Percentiles rank a stretch among this genome's conserved stretches.
These are phyloP conservation scores for Mucor racemosus DNA, from an alignment of 371 early-diverging fungal species.

Conservation along the genomic window DNA sequence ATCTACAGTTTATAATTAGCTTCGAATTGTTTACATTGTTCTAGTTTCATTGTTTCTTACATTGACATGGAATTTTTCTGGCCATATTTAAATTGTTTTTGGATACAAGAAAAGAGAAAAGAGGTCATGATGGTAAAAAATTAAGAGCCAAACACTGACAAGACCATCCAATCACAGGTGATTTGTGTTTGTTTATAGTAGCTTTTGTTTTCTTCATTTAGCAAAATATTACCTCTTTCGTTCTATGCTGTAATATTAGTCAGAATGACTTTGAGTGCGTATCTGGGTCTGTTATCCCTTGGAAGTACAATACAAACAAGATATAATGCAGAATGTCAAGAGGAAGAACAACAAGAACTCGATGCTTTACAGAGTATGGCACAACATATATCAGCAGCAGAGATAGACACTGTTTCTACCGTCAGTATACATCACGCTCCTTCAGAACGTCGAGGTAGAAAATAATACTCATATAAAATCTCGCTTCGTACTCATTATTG, in stretches of 20 bases:
- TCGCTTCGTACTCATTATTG: background rate
- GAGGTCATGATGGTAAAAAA: background rate
- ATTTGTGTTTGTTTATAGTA: background rate
- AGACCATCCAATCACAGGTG: background rate
- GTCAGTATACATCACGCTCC: conserved; percentile 38
- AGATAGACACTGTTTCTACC: conserved; percentile 36
- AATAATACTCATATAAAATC: background rate
- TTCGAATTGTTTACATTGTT: background rate
- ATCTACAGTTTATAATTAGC: conserved; percentile 7
- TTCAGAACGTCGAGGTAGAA: conserved; percentile 41
- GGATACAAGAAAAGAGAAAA: background rate
- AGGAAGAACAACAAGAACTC: conserved; percentile 33
- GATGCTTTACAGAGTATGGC: conserved; percentile 22
- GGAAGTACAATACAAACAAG: conserved; percentile 38
- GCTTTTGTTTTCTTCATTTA: background rate
- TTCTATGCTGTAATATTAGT: background rate
- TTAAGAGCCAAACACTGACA: background rate
- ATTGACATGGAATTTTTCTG: conserved; percentile 26
- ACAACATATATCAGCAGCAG: conserved; percentile 30
- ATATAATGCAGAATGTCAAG: conserved; percentile 21
- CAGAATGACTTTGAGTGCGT: conserved; percentile 46
- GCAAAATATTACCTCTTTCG: background rate
- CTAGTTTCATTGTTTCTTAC: conserved; percentile 5
- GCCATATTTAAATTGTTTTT: conserved; percentile 12
- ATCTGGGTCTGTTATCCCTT: conserved; percentile 38